Evolutionary conservation across 2,329 filamentous ascomycete genomes (phyloP), one percentile per base, ranked within the genome.

Genomic region (Apiospora hydei): DNA sequence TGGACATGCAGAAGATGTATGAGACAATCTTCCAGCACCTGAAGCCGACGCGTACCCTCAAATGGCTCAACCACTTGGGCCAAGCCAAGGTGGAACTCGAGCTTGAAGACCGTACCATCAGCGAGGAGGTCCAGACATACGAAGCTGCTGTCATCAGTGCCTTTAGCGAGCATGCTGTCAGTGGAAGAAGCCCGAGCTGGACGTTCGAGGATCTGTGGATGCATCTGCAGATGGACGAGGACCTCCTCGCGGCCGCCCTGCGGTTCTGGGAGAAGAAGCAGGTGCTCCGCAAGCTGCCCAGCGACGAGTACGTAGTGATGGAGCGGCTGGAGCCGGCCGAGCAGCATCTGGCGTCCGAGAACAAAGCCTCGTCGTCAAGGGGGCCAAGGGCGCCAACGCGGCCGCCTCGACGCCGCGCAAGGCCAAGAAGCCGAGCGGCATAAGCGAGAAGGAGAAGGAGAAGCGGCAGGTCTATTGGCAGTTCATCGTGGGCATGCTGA

Each of bases 401-500:
- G 74, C 73, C 30, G 81, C 81, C 64, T 77, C 82, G 49, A 86
- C 84, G 30, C 85, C 85, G 34, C 88, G 85, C 6, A 88, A 90
- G 76, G 82, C 85, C 73, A 83, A 81, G 72, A 83, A 81, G 72
- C 80, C 80, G 16, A 30, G 34, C n/a, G 16, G 83, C 83, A 85
- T 93, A 44, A 88, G 92, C 30, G 87, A 90, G 75, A 92, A 94
- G 80, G 89, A 91, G 78, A 85, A 87, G 76, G 88, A 88, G 76
- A 85, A 86, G 72, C 85, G 87, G 46, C 82, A 84, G 61, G 88
- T 98, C 51, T 98, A 98, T 82, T 94, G 93, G 90, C 93, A 95
- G 78, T 98, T 98, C 80, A 95, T 99, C 72, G 86, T 95, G 71
- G 94, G 94, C 69, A 98, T 99, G 96, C 85, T 99, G 82, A 98